Base-by-base conservation (phyloP, 2,329 filamentous ascomycete genomes). In the Lachnellula willkommii region DNA sequence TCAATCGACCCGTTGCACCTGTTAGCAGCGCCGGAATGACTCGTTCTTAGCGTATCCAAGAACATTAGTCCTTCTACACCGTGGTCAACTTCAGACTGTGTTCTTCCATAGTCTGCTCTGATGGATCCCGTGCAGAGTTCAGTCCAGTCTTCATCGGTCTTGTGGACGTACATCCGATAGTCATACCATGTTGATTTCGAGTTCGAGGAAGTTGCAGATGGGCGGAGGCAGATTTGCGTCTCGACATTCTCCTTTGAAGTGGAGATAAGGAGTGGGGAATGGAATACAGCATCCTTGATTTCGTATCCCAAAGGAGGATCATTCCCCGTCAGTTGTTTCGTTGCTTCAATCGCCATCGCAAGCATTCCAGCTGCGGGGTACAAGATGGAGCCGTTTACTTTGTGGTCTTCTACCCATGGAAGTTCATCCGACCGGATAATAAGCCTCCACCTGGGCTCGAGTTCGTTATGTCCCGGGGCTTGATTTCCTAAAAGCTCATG, bases 181-280 rank as follows among this genome's bases (percentile, higher is more conserved):
- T 49, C 36, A 24, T 32, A 26, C 45, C 45, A 42, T 36, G 8
- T 15, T 8, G 22, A 17, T 15, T 45, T 24, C 42, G 45, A 6
- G 14, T 47, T n/a, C 37, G 24, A 6, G 32, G 24, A 14, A 17
- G 15, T 17, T 46, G 24, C 14, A 5, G 8, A 15, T 12, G 46
- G 37, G 8, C 37, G 22, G 11, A 50, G 24, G 28, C 24, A 40
- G 5, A 54, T 20, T 6, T 35, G 14, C 6, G 39, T 45, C 45
- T 56, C 54, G 8, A 53, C 32, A 35, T 20, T 26, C 14, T 56
- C 17, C 6, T 42, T 17, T 22, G 26, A 20, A 3, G 70, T 68
- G 5, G 79, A 69, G 1, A 79, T 68, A 3, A 45, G n/a, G 22
- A 79, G 68, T 0, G 69, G 73, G 1, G 67, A 12, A 12, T 32